Percentiles rank a stretch among this genome's conserved stretches.
These are phyloP conservation scores for Spergularia azorica DNA, from an alignment of 179 eudicot species.

Conservation along the genomic window DNA sequence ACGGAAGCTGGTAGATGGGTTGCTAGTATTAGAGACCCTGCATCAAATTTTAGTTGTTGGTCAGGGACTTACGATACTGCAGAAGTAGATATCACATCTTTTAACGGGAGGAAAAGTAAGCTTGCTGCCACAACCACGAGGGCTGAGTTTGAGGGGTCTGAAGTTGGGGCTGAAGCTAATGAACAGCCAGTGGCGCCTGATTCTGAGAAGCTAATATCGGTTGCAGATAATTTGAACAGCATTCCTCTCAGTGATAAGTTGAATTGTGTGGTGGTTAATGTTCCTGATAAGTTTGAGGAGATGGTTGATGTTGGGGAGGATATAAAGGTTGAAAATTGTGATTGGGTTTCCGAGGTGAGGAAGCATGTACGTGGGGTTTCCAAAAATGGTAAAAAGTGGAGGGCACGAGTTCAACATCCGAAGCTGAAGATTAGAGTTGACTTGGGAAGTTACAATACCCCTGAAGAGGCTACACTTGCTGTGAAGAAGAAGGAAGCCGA, in stretches of 20 bases:
- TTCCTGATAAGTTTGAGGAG: neutral
- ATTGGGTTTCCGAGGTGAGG: neutral
- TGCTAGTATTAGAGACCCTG: neutral
- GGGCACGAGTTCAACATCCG: neutral
- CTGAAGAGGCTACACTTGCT: constrained; percentile 18
- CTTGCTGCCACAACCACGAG: neutral
- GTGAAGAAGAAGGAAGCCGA: neutral
- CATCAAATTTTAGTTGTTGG: neutral
- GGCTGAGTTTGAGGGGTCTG: too few species aligned
- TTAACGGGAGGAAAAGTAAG: neutral
- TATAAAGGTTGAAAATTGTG: neutral
- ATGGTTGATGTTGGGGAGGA: neutral
- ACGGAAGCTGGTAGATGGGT: neutral
- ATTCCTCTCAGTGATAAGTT: neutral
- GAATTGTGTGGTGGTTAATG: neutral
- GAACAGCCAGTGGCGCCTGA: neutral
- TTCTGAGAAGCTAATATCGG: neutral
- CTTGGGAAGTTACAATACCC: neutral
- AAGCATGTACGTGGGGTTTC: neutral
- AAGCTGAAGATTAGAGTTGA: neutral
- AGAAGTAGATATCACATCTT: neutral
- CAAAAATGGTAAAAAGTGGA: neutral
- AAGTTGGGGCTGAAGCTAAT: neutral
- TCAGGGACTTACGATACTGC: neutral
- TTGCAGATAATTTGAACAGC: constrained; percentile 6